phyloP scores from a whole-genome alignment of 345 rosid species.

The Camelina sativa region DNA sequence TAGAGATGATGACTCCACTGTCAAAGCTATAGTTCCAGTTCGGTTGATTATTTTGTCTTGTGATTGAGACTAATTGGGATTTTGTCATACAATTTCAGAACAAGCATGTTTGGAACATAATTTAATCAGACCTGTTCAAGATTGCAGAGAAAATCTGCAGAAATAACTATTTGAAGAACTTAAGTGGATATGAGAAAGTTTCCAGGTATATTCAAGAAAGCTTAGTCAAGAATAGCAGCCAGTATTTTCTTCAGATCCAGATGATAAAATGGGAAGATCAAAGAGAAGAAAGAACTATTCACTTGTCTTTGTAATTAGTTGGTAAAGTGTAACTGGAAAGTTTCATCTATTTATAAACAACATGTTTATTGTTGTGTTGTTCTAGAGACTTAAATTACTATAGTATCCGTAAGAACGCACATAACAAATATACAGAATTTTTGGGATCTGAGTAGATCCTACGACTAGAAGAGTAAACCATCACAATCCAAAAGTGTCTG shows the following conservation, averaged over 20 bases:
- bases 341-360: conserved; percentile 10
- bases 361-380: conserved; percentile 5
- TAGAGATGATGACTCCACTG: conserved; percentile 11
- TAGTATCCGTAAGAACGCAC: conserved; percentile 3
- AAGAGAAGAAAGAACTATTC: conserved; percentile 9
- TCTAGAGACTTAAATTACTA: conserved; percentile 16
- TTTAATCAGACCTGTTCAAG: conserved; percentile 17
- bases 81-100: conserved; percentile 13
- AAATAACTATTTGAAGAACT: conserved; percentile 8
- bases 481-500: conserved; percentile 22
- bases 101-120: conserved; percentile 7
- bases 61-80: conserved; percentile 11
- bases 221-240: conserved; percentile 4
- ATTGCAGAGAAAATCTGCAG: conserved; percentile 2
- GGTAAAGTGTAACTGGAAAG: conserved; percentile 16
- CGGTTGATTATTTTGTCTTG: not conserved
- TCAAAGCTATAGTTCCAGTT: conserved; percentile 8
- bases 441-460: conserved; percentile 7
- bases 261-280: conserved; percentile 9
- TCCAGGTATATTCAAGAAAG: conserved; percentile 8
- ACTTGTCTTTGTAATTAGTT: conserved; percentile 4
- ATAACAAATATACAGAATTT: not conserved
- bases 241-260: conserved; percentile 5
- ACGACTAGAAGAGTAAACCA: conserved; percentile 1
- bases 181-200: conserved; percentile 9